Evolutionary conservation across 768 basidiomycete species (phyloP).

Genomic region (Mrakia blollopis): DNA sequence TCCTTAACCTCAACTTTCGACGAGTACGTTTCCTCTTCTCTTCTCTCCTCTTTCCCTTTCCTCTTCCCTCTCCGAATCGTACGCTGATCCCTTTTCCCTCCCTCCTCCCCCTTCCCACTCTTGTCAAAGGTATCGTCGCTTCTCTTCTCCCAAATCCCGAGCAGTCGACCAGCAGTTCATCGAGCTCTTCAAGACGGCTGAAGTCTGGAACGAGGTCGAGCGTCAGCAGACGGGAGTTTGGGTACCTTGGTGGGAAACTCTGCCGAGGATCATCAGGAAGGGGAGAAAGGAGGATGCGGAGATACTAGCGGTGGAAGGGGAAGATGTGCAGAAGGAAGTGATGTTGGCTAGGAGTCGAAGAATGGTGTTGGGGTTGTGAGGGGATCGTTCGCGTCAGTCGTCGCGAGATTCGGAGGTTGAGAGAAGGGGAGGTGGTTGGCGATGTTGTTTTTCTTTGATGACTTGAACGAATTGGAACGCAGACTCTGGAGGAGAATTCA

Average conservation of each 20-base stretch:
- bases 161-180: conserved; percentile 48
- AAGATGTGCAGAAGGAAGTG: neutral
- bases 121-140: conserved; percentile 46
- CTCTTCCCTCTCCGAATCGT: neutral
- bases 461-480: neutral
- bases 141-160: conserved; percentile 45
- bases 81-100: neutral
- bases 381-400: neutral
- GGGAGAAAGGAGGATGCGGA: conserved; percentile 9
- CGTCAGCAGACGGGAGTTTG: conserved; percentile 35
- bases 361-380: neutral
- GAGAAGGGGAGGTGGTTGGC: neutral
- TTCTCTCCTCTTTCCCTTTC: neutral
- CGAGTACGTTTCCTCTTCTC: conserved; percentile 35
- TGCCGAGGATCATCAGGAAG: conserved; percentile 16
- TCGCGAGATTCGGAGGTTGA: too few relatives aligned
- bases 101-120: conserved; percentile 10
- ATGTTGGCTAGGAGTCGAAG: neutral
- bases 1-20: conserved; percentile 43
- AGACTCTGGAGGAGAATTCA: too few relatives aligned
- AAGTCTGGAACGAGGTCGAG: conserved; percentile 40
- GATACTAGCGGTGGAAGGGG: neutral
- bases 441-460: neutral
- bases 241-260: conserved; percentile 40
- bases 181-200: conserved; percentile 42